A percentile compares a stretch with the other conserved stretches of the same genome.
Evolutionary conservation across 768 basidiomycete species (phyloP).

Genomic region (Krasilnikovozyma curviuscula): DNA sequence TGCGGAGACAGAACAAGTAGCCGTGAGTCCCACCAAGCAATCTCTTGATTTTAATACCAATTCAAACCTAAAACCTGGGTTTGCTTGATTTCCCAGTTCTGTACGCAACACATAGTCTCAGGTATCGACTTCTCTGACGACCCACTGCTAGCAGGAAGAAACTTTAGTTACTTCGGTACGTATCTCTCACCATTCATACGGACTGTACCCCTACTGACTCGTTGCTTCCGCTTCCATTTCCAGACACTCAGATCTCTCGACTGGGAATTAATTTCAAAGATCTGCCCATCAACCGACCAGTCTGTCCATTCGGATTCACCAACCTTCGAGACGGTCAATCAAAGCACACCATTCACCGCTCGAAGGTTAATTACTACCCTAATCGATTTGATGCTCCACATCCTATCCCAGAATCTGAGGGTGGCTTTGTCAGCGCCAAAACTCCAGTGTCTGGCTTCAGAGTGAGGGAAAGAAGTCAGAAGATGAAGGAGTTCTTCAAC

Average conservation of each 20-base stretch:
- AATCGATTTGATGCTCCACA: slow-evolving; percentile 36
- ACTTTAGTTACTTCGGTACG: slow-evolving; percentile 55
- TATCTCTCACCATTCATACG: not conserved
- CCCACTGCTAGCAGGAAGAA: slow-evolving; percentile 62
- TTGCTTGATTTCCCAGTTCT: no score
- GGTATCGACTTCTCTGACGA: slow-evolving; percentile 38
- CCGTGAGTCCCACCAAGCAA: no score
- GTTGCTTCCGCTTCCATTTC: not conserved
- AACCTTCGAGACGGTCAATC: slow-evolving; percentile 28
- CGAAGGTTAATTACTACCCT: slow-evolving; percentile 55
- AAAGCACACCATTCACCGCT: slow-evolving; percentile 11
- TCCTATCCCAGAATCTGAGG: not conserved
- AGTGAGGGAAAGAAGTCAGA: slow-evolving; percentile 28
- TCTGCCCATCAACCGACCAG: slow-evolving; percentile 53
- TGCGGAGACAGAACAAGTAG: slow-evolving; percentile 70
- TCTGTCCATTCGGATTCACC: slow-evolving; percentile 24
- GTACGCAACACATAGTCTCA: slow-evolving; percentile 39
- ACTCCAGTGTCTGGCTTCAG: slow-evolving; percentile 35
- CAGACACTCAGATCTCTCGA: slow-evolving; percentile 55
- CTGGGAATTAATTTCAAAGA: slow-evolving; percentile 49
- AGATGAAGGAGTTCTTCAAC: slow-evolving; percentile 55
- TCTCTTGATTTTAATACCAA: no score
- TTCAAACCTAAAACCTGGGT: no score
- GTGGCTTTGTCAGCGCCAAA: not conserved
- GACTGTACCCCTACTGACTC: no score